These are phyloP conservation scores for Aegilops bicornis DNA, from an alignment of 176 grass and related monocot species.

Conservation along the genomic window DNA sequence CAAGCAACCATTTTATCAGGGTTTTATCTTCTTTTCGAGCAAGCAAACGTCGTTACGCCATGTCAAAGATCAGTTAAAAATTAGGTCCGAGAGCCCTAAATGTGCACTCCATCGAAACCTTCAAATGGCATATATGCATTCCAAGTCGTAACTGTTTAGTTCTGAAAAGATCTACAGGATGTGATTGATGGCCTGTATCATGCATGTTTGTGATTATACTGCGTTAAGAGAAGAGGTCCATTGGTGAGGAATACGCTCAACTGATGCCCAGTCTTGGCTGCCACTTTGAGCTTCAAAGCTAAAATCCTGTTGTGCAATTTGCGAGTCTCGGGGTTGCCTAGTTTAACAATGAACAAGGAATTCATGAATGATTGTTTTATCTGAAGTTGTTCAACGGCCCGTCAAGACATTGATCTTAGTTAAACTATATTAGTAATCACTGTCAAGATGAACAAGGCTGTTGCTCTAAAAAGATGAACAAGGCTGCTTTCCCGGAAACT, in stretches of 20 bases:
- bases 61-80: not conserved
- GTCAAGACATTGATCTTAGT: not conserved
- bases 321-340: not conserved
- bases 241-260: constrained; percentile 7
- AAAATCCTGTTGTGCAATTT: not conserved
- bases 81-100: not conserved
- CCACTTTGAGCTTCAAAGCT: not conserved
- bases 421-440: not conserved
- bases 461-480: too few relatives aligned
- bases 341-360: not conserved
- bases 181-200: not conserved
- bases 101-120: constrained; percentile 8
- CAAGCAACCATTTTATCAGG: not conserved
- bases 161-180: not conserved
- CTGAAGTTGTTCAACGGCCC: not conserved
- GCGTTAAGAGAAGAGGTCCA: not conserved
- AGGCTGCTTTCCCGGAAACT: not conserved
- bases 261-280: not conserved
- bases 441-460: too few relatives aligned
- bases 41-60: not conserved
- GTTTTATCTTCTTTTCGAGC: not conserved
- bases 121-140: not conserved
- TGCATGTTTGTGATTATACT: not conserved
- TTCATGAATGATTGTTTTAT: not conserved
- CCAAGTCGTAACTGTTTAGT: not conserved